Percentiles rank a stretch among this genome's conserved stretches.
Conservation (phyloP, 345 rosid species). For the Erysimum cheiranthoides region DNA sequence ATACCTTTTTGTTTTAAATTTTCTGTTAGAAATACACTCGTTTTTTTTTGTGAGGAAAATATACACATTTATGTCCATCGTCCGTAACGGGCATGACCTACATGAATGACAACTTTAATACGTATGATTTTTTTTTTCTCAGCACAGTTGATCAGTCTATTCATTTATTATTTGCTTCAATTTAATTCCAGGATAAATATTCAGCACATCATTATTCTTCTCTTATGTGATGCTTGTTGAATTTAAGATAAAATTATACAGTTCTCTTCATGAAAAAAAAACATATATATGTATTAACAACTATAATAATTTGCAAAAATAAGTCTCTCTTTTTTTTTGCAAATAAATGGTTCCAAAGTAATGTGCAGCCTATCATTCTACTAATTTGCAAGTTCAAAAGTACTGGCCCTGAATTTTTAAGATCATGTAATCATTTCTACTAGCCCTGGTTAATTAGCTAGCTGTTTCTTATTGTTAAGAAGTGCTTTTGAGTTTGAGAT, state of each 20-base stretch:
- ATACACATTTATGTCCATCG: not conserved
- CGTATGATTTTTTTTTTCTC: too few species aligned
- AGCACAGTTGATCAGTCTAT: too few species aligned
- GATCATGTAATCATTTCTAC: not conserved
- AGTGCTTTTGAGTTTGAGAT: conserved; percentile 1
- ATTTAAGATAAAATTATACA: too few species aligned
- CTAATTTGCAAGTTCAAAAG: conserved; percentile 16
- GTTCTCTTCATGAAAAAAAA: too few species aligned
- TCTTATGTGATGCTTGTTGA: too few species aligned
- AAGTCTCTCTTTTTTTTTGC: not conserved
- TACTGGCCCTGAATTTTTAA: too few species aligned
- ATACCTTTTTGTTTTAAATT: not conserved
- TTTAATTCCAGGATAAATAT: not conserved
- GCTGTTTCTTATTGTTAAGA: not conserved
- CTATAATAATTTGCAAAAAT: not conserved
- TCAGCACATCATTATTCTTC: too few species aligned
- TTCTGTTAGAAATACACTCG: not conserved
- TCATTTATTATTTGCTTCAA: not conserved
- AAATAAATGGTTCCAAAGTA: not conserved
- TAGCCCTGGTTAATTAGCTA: not conserved
- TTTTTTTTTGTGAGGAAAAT: not conserved
- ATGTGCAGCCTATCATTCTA: not conserved
- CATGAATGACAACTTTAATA: too few species aligned
- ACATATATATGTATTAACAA: not conserved
- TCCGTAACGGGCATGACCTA: not conserved